Base-by-base conservation (phyloP, 768 basidiomycete genomes). In the Podaxis sp. region DNA sequence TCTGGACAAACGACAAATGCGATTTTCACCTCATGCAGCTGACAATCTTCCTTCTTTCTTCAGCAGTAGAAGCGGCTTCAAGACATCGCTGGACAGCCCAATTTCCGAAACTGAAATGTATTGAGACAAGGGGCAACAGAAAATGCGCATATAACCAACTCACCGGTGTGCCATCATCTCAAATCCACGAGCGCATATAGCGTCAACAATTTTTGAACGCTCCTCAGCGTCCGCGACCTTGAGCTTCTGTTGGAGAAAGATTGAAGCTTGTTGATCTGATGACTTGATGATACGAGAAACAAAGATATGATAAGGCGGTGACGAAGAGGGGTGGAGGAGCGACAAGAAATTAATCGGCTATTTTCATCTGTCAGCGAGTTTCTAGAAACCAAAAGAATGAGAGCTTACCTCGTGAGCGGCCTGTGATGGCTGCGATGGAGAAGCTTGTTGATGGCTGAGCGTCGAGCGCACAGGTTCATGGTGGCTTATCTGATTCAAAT, bases 131-230 rank as follows among this genome's bases (percentile, higher is more conserved):
- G 17, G 49, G 65, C 55, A 64, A 51, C 3, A 27, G 27, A 29
- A 5, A 38, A 56, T 65, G 19, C 19, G 17, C 6, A 40, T 50
- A 43, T 13, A 38, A 55, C 53, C 12, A 27, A 66, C 74, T 40
- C 70, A 89, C 89, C 91, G 81, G 71, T 93, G 89, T 61, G 91
- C 92, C 93, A 94, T 94, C 93, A 94, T 94, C 72, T 94, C 93
- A 65, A 90, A 91, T 1, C 93, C 92, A 12, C 87, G 83, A 43
- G 85, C 81, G 64, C 91, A 92, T 61, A 94, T 94, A 52, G 93
- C 93, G 68, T 93, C 91, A 15, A 94, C 88, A 50, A 94, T 94
- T 73, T 91, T 93, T 4, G 82, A 83, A 2, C 93, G 80, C 70
- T 94, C 92, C 55, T 87, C 84, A 19, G 80, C 66, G 66, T 93